phyloP scores from a whole-genome alignment of 257 asterid species.

The Ocimum tenuiflorum region DNA sequence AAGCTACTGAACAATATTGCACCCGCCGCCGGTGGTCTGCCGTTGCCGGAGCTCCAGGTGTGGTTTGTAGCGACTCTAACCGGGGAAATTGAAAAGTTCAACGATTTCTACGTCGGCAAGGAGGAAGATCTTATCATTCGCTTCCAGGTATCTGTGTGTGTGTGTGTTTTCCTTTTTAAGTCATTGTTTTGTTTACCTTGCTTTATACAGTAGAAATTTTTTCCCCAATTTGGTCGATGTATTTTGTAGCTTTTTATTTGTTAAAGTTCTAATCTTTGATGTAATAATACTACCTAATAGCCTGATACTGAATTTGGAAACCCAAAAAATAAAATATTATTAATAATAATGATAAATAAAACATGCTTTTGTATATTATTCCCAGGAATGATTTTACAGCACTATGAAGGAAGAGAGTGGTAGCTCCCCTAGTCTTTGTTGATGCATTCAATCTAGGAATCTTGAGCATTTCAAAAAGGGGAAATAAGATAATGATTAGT shows the following conservation, averaged over 20 bases:
- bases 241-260: not conserved
- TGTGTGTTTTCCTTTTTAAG: not conserved
- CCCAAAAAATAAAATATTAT: not conserved
- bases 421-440: too few species aligned
- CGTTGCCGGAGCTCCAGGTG: conserved; percentile 40
- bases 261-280: not conserved
- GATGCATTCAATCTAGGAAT: conserved; percentile 8
- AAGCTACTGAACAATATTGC: conserved; percentile 68
- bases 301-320: not conserved
- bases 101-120: conserved; percentile 92
- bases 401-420: conserved; percentile 12
- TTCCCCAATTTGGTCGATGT: not conserved
- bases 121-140: conserved; percentile 89
- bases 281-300: not conserved
- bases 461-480: not conserved
- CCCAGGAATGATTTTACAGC: too few species aligned
- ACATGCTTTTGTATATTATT: not conserved
- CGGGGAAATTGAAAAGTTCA: conserved; percentile 77
- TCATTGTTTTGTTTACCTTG: not conserved
- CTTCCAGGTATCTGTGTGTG: conserved; percentile 46
- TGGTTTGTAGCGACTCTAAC: conserved; percentile 65
- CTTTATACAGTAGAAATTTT: not conserved
- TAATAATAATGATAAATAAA: not conserved
- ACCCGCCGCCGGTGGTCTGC: conserved; percentile 21
- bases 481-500: too few species aligned